A percentile compares a stretch with the other conserved stretches of the same genome.
These are phyloP conservation scores for Chaetomium fimeti DNA, from an alignment of 495 filamentous ascomycete species.

Conservation along the genomic window DNA sequence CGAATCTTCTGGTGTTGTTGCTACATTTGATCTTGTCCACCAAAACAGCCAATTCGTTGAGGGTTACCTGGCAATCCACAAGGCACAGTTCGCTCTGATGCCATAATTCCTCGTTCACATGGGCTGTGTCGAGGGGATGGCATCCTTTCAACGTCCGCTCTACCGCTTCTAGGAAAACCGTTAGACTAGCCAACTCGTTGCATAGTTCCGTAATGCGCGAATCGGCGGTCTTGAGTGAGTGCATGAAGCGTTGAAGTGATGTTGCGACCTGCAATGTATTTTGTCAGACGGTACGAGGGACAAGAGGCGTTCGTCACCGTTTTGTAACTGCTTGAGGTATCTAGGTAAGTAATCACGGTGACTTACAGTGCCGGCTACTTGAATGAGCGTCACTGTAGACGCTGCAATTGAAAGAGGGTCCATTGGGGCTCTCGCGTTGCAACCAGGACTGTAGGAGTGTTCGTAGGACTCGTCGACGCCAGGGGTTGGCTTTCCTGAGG, in stretches of 20 bases:
- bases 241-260: neutral
- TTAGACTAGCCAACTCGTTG: neutral
- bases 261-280: neutral
- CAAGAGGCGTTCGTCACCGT: neutral
- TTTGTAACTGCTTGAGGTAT: neutral
- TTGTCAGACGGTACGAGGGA: neutral
- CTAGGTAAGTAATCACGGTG: neutral
- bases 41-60: conserved; percentile 4
- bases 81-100: conserved; percentile 4
- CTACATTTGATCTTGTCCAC: neutral
- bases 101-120: neutral
- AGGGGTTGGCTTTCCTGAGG: too few species aligned
- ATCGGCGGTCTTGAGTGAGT: neutral
- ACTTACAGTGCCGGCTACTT: conserved; percentile 1
- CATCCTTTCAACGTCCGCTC: neutral
- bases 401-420: conserved; percentile 5
- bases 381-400: neutral
- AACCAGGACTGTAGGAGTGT: too few species aligned
- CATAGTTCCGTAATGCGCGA: conserved; percentile 1
- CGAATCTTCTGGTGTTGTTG: neutral
- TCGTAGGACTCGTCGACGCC: too few species aligned
- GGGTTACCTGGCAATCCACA: neutral
- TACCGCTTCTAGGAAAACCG: neutral
- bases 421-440: neutral
- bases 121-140: conserved; percentile 1